Evolutionary conservation across 148 eudicot genomes (phyloP).

Genomic region (Nepenthes gracilis): DNA sequence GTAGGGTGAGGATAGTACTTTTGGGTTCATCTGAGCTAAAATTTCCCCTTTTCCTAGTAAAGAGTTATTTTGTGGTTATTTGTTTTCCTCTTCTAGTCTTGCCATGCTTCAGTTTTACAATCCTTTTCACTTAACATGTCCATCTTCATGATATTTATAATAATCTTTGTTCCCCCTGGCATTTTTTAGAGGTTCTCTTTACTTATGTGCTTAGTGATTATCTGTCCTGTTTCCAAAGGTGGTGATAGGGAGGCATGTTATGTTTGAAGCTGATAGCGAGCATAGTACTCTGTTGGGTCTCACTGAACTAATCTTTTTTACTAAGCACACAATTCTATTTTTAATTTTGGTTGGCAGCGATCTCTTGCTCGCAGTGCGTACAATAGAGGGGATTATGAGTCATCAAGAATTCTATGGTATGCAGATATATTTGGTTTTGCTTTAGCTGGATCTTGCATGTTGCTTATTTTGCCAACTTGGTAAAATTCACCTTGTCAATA

Average conservation of each 20-base stretch:
- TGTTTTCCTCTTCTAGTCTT: not conserved
- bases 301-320: not conserved
- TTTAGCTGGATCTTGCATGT: not conserved
- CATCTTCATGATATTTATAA: too few relatives aligned
- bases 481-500: too few relatives aligned
- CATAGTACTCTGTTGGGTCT: not conserved
- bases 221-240: too few relatives aligned
- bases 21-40: too few relatives aligned
- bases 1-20: too few relatives aligned
- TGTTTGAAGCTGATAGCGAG: not conserved
- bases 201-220: too few relatives aligned
- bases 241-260: too few relatives aligned
- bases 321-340: too few relatives aligned
- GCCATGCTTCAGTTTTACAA: not conserved
- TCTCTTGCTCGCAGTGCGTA: slow-evolving; percentile 95
- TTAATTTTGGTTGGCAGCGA: slow-evolving; percentile 27
- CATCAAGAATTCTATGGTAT: slow-evolving; percentile 60
- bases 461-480: not conserved
- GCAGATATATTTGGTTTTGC: not conserved
- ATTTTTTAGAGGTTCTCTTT: too few relatives aligned
- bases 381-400: slow-evolving; percentile 71
- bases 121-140: too few relatives aligned
- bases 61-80: not conserved
- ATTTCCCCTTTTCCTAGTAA: too few relatives aligned
- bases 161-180: too few relatives aligned